Conservation (phyloP, 495 filamentous ascomycete species). For the Aspergillus ellipticus region DNA sequence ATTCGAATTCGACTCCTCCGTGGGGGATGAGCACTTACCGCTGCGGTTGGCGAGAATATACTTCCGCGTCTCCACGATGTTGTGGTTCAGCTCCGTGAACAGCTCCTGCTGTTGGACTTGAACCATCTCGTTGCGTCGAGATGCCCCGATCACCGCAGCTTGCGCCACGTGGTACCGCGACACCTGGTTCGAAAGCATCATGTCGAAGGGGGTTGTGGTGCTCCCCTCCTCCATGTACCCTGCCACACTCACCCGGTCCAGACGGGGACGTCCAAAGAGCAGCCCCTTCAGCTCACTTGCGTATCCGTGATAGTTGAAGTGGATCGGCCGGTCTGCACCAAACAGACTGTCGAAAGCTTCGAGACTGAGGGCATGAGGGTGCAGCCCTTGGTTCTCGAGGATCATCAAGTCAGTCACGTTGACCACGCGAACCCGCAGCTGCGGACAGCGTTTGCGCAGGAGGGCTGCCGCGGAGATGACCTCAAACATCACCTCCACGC, state of each 20-base stretch:
- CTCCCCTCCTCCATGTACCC: slow-evolving; percentile 69
- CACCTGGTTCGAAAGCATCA: slow-evolving; percentile 66
- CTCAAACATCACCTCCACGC: slow-evolving; percentile 68
- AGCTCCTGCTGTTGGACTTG: slow-evolving; percentile 43
- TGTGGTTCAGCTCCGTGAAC: slow-evolving; percentile 44
- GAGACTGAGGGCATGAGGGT: slow-evolving; percentile 58
- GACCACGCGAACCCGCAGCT: slow-evolving; percentile 58
- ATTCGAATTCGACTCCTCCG: neutral
- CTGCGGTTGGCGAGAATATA: slow-evolving; percentile 54
- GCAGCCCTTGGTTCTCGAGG: slow-evolving; percentile 52
- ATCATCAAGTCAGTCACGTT: slow-evolving; percentile 77
- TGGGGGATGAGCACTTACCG: slow-evolving; percentile 27
- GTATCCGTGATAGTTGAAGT: slow-evolving; percentile 75
- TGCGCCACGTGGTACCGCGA: slow-evolving; percentile 61
- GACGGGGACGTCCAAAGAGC: slow-evolving; percentile 54
- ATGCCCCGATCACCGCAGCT: slow-evolving; percentile 50
- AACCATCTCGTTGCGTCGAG: slow-evolving; percentile 49
- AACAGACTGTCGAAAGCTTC: slow-evolving; percentile 59
- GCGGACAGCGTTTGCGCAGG: slow-evolving; percentile 49
- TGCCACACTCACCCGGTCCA: slow-evolving; percentile 53
- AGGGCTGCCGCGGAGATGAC: slow-evolving; percentile 61
- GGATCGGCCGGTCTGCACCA: slow-evolving; percentile 54
- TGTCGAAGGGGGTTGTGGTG: slow-evolving; percentile 71
- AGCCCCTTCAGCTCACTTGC: slow-evolving; percentile 58
- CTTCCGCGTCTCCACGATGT: slow-evolving; percentile 48